Evolutionary conservation across 768 basidiomycete species (phyloP), one percentile per base, ranked within the genome.

Genomic region (Mycena alexandri): DNA sequence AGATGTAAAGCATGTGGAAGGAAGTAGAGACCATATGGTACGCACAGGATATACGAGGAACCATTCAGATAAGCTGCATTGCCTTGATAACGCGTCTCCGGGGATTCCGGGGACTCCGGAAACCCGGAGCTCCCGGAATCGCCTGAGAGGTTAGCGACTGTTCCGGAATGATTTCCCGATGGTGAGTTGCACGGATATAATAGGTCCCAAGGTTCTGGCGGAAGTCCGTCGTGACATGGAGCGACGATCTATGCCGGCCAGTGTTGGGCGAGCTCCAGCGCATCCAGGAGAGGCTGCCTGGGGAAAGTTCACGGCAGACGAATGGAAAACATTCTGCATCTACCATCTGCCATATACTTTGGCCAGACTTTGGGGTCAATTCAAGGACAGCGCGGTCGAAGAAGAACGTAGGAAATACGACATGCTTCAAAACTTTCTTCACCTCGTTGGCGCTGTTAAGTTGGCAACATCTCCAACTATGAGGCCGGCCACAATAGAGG

Each of bases 321-420:
- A 81, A 65, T 85, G 82, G 83, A 73, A 74, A 19, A 74, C 72
- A 0, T 64, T 81, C 10, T 76, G 78, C 21, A 73, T 74, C 0
- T 53, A 82, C 17, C 71, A 82, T 57, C 74, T 83, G 29, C 78
- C 78, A 3, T 71, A 80, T n/a, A 79, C 81, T 1, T 71, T 84
- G 3, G 71, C 75, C 21, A 72, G 78, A 2, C 72, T 83, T 0
- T 84, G 82, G 83, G 75, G 78, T 21, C 43, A 4, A 11, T 58
- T 25, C 57, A 46, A 46, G 46, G 43, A 33, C 38, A 33, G 44
- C 21, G 36, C 12, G 10, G 25, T 64, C n/a, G n/a, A 29, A 12
- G 33, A 62, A 7, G 48, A 60, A 2, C 59, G 50, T 10, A 52
- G 72, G 2, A 48, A 75, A 22, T 55, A 60, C 34, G 11, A 68